Conservation (phyloP, 495 filamentous ascomycete genomes). For the Aspergillus carlsbadensis region DNA sequence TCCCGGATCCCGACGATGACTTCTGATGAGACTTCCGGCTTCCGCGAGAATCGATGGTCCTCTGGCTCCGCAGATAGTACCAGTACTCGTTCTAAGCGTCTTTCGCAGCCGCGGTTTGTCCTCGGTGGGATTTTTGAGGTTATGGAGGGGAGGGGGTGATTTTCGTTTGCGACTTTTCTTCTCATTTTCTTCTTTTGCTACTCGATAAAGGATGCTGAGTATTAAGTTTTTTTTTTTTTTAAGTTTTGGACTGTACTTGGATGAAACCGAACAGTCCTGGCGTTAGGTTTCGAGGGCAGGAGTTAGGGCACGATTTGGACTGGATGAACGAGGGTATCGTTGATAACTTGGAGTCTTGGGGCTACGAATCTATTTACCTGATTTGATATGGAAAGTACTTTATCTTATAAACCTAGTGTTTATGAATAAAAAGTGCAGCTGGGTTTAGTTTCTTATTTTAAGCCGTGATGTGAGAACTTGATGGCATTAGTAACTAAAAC, state of each 20-base stretch:
- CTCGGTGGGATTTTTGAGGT: conserved; percentile 51
- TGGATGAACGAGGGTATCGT: not conserved
- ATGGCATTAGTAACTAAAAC: no score
- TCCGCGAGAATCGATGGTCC: conserved; percentile 8
- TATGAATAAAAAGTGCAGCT: no score
- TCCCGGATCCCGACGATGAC: conserved; percentile 25
- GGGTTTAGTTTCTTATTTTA: no score
- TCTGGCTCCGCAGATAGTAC: not conserved
- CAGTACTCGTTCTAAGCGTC: not conserved
- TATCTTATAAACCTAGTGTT: no score
- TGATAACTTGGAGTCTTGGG: no score
- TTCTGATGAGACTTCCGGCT: conserved; percentile 15
- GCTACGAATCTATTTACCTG: not conserved
- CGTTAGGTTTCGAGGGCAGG: no score
- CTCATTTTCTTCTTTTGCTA: not conserved
- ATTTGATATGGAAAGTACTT: not conserved
- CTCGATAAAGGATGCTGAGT: not conserved
- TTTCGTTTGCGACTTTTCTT: not conserved
- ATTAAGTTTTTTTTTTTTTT: conserved; percentile 9
- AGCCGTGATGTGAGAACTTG: no score
- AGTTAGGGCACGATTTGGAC: no score
- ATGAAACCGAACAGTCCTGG: no score
- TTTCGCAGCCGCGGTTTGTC: conserved; percentile 36
- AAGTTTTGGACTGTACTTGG: not conserved
- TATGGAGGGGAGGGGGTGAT: conserved; percentile 42